Base-by-base conservation (phyloP, 2,329 filamentous ascomycete species). In the Claviceps spartinae region DNA sequence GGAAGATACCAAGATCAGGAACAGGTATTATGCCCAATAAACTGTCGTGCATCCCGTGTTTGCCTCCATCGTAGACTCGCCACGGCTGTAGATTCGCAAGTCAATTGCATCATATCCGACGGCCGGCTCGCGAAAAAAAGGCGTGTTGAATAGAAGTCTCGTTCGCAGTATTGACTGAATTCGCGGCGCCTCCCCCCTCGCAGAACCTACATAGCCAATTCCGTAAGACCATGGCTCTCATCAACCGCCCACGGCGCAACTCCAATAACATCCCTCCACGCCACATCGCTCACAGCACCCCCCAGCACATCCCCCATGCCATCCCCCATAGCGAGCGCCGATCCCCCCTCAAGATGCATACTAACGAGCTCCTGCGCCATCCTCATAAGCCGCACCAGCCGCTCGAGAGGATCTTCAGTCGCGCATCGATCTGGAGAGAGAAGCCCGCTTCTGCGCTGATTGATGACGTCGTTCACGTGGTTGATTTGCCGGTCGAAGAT, bases 361-460 rank as follows among this genome's bases (percentile, higher is more conserved):
- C 58, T 60, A 8, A 67, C 61, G 22, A 67, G 52, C 24, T 65
- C 63, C 38, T 60, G 59, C 13, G 63, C 60, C 34, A 59, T 61
- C 52, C 56, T 61, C 7, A 68, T 58, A 44, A 67, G 58, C n/a
- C 61, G 57, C 20, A 63, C 51, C 30, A 69, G 56, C 38, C 64
- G 58, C 50, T 62, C 63, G 26, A 67, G 58, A 1, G 65, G 66
- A 40, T 69, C 66, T 24, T 65, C 61, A 0, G 52, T 47, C 4
- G 44, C 52, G 20, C 51, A 46, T 8, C 45, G 43, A 42, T 54
- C 54, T 14, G 48, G 55, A 4, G 57, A 56, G 14, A 59, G 55
- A 2, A 61, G 54, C 3, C 61, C 63, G 16, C 60, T 55, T 48
- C 58, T 60, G 9, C 66, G 63, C 30, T 61, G 62, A 30, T 54